A percentile compares a stretch with the other conserved stretches of the same genome.
Evolutionary conservation across 2,329 filamentous ascomycete genomes (phyloP).

Genomic region (Chaetomiaceae sp.): DNA sequence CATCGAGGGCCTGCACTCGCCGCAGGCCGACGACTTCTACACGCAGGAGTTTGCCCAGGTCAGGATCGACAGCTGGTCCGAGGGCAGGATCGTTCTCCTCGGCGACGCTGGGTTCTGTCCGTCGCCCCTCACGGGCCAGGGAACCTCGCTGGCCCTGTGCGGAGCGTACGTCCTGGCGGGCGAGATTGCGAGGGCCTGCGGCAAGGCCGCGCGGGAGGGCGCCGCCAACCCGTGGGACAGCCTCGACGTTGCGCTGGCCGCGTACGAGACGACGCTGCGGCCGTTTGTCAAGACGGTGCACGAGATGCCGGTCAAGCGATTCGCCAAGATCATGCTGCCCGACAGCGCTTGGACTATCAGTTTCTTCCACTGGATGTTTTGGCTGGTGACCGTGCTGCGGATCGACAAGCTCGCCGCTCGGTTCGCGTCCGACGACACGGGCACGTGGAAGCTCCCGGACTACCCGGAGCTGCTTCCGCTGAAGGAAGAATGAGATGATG

Average conservation of each 20-base stretch:
- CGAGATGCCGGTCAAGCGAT: slow-evolving; percentile 22
- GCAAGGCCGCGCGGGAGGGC: slow-evolving; percentile 5
- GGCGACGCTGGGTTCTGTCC: slow-evolving; percentile 54
- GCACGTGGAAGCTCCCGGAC: slow-evolving; percentile 14
- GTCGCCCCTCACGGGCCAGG: slow-evolving; percentile 46
- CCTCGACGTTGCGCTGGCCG: slow-evolving; percentile 34
- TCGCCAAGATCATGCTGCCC: background rate
- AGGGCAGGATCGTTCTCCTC: slow-evolving; percentile 42
- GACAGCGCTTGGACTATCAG: background rate
- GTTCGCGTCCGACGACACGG: slow-evolving; percentile 1
- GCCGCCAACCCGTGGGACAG: slow-evolving; percentile 22
- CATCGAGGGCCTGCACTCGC: slow-evolving; percentile 35
- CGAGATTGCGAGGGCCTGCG: slow-evolving; percentile 32
- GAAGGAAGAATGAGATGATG: background rate
- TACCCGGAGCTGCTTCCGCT: slow-evolving; percentile 4
- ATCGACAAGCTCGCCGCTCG: background rate
- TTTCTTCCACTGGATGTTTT: background rate
- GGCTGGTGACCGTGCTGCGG: background rate
- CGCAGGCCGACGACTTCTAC: slow-evolving; percentile 44
- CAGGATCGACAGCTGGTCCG: slow-evolving; percentile 39
- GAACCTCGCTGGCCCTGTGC: slow-evolving; percentile 45
- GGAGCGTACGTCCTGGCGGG: slow-evolving; percentile 55
- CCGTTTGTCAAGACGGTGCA: slow-evolving; percentile 44
- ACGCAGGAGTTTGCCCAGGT: slow-evolving; percentile 42
- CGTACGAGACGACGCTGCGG: slow-evolving; percentile 42